Conservation (phyloP, 2,329 filamentous ascomycete genomes). For the Penicillium sumatraense region DNA sequence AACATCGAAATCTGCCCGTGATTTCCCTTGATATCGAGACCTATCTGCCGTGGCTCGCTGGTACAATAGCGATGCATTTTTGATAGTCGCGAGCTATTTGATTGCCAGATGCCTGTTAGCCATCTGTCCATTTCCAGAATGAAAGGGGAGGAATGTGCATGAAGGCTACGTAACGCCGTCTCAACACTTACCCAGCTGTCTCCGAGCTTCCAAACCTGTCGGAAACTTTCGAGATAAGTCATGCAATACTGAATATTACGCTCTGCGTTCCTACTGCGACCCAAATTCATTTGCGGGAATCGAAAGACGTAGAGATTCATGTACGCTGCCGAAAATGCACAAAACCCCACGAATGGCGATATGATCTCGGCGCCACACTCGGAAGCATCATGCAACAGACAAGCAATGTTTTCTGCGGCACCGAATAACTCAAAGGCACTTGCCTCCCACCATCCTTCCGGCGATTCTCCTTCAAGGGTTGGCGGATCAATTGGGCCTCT, state of each 20-base stretch:
- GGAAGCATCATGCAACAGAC: constrained; percentile 43
- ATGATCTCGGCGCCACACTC: constrained; percentile 43
- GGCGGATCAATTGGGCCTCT: constrained; percentile 48
- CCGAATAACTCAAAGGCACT: constrained; percentile 43
- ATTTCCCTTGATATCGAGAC: constrained; percentile 21
- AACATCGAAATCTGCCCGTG: constrained; percentile 18
- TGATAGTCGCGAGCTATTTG: constrained; percentile 19
- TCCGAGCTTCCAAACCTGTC: constrained; percentile 18
- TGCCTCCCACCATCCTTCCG: constrained; percentile 47
- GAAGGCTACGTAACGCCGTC: too few species aligned
- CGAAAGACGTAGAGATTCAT: constrained; percentile 47
- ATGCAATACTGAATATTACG: constrained; percentile 15
- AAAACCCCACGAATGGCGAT: constrained; percentile 53
- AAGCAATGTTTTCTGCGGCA: constrained; percentile 42
- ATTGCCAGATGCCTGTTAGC: neutral
- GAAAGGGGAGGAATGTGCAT: neutral
- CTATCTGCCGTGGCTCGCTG: constrained; percentile 19
- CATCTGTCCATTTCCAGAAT: neutral
- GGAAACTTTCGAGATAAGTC: constrained; percentile 19
- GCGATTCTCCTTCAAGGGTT: constrained; percentile 43
- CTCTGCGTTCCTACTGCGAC: constrained; percentile 28
- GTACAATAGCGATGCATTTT: constrained; percentile 20
- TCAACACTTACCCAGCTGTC: constrained; percentile 19
- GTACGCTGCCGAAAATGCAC: constrained; percentile 51
- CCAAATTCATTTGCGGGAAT: constrained; percentile 50